A percentile compares a stretch with the other conserved stretches of the same genome.
Conservation (phyloP, 208 protist genomes). For the Leishmania gerbilli region DNA sequence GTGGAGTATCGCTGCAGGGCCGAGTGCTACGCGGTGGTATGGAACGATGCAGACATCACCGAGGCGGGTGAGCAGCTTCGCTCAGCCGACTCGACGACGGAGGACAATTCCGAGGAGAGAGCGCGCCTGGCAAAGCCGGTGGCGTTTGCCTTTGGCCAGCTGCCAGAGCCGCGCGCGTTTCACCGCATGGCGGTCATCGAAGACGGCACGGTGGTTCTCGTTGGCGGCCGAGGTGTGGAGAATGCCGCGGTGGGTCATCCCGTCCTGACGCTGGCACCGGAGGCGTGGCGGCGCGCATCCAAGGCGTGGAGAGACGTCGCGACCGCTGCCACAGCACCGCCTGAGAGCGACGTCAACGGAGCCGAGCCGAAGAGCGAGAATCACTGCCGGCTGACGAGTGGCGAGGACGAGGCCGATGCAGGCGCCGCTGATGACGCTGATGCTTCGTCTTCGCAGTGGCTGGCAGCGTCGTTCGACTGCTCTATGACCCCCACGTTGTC, state of each 20-base stretch:
- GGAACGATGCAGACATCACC: slow-evolving; percentile 24
- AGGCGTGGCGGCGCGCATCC: slow-evolving; percentile 13
- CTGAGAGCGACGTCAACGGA: not conserved
- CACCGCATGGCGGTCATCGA: slow-evolving; percentile 49
- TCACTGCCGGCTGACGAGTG: slow-evolving; percentile 13
- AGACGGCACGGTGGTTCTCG: slow-evolving; percentile 63
- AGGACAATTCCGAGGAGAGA: slow-evolving; percentile 7
- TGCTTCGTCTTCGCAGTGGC: slow-evolving; percentile 22
- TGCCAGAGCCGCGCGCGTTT: slow-evolving; percentile 66
- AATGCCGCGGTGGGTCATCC: slow-evolving; percentile 23
- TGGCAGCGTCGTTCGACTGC: slow-evolving; percentile 18
- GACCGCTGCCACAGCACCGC: not conserved
- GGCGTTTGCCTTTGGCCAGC: slow-evolving; percentile 36
- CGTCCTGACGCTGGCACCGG: slow-evolving; percentile 29
- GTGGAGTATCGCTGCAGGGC: slow-evolving; percentile 37
- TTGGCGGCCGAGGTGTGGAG: slow-evolving; percentile 50
- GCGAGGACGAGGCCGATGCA: slow-evolving; percentile 3
- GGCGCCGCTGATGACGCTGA: not conserved
- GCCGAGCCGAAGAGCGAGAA: not conserved
- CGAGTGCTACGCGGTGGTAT: slow-evolving; percentile 62
- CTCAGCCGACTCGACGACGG: not conserved
- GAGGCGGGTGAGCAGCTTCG: not conserved
- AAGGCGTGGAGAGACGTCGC: slow-evolving; percentile 12
- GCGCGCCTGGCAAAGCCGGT: slow-evolving; percentile 1
- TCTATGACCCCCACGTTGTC: slow-evolving; percentile 2